Evolutionary conservation across 345 rosid genomes (phyloP), one percentile per base, ranked within the genome.

Genomic region (Sisymbrium irio): DNA sequence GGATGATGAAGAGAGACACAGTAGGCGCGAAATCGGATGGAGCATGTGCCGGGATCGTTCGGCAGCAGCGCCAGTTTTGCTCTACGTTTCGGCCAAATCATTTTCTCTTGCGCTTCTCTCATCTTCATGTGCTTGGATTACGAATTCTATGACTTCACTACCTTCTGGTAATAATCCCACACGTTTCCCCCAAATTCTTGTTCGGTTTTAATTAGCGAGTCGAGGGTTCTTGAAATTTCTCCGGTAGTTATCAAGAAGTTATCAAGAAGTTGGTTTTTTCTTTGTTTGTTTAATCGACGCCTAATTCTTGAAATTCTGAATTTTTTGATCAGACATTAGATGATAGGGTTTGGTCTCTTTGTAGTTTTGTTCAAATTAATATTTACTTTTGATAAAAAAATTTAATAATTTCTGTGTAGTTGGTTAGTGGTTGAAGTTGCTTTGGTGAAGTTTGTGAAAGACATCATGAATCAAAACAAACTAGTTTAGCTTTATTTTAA

Each of bases 41-140:
- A 77, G 42, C 49, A 32, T 15, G 56, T 77, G 73, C 80, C 77
- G 33, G 80, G 80, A 58, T 71, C 80, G 42, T 77, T 86, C 71
- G 91, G 91, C 47, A 84, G 89, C 36, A 86, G 93, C 64, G 88
- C 88, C 28, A 84, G 91, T 65, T 79, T 90, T 59, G 89, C 88
- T 77, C 80, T 90, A 60, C 81, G 93, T n/a, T 79, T 90, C 36
- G 93, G 89, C 5, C 91, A 90, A 74, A 39, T 67, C 44, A 37
- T 81, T 32, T 86, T 86, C 79, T 82, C 88, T 19, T 42, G 76
- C 17, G 88, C 84, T 62, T 84, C 91, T 0, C 85, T 88, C 55
- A 70, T 85, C 72, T 85, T 85, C 65, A 86, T 86, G 89, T 82
- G 87, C 49, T 77, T 86, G 4, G 82, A 74, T 54, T 59, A 80